Evolutionary conservation across 192 early-diverging fungal genomes (phyloP).

Genomic region (Funneliformis mosseae): DNA sequence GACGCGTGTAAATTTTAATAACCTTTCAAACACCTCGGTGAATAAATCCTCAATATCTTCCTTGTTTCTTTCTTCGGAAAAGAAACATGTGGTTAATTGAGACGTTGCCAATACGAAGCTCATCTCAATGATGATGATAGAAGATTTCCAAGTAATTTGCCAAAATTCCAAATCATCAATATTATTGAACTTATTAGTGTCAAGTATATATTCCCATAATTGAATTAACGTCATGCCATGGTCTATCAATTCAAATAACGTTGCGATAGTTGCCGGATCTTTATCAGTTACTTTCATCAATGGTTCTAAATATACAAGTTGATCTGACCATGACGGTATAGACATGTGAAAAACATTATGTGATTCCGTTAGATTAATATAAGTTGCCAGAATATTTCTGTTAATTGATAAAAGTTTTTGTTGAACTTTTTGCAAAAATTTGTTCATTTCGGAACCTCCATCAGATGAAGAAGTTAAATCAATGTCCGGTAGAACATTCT

Average conservation of each 20-base stretch:
- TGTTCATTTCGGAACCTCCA: slow-evolving; percentile 14
- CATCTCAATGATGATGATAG: slow-evolving; percentile 15
- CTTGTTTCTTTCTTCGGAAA: background rate
- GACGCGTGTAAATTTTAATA: background rate
- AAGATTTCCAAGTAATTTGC: slow-evolving; percentile 29
- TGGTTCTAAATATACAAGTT: slow-evolving; percentile 21
- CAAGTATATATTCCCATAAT: slow-evolving; percentile 21
- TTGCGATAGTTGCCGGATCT: slow-evolving; percentile 23
- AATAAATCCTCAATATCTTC: slow-evolving; percentile 24
- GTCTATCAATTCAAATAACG: slow-evolving; percentile 22
- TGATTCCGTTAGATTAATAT: slow-evolving; percentile 13
- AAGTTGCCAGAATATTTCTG: slow-evolving; percentile 29
- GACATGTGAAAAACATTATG: slow-evolving; percentile 21
- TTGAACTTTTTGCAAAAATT: slow-evolving; percentile 23
- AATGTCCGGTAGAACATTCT: background rate
- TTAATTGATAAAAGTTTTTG: slow-evolving; percentile 32
- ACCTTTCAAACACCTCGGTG: slow-evolving; percentile 13
- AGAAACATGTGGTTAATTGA: slow-evolving; percentile 1
- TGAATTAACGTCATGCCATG: slow-evolving; percentile 21
- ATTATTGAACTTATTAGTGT: background rate
- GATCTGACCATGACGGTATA: background rate
- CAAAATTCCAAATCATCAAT: slow-evolving; percentile 24
- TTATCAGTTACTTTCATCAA: slow-evolving; percentile 9
- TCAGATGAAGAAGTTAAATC: background rate
- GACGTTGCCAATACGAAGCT: slow-evolving; percentile 21